Percentiles rank a stretch among this genome's conserved stretches.
These are phyloP conservation scores for Wickerhamia fluorescens DNA, from an alignment of 805 yeast species.

Conservation along the genomic window DNA sequence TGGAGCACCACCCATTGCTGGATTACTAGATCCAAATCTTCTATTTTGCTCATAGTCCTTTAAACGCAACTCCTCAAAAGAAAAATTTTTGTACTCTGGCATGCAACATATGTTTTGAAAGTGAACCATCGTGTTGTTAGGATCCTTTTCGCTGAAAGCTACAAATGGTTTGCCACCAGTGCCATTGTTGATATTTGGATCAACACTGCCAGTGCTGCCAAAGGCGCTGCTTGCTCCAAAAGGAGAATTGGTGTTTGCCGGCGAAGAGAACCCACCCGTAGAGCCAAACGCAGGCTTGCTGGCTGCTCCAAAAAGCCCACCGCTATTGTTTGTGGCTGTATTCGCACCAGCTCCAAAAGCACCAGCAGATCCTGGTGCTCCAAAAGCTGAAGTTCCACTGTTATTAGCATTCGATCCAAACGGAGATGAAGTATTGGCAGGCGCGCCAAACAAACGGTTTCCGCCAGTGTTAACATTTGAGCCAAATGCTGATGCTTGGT, in stretches of 20 bases:
- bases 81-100: slow-evolving; percentile 82
- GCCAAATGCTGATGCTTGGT: slow-evolving; percentile 17
- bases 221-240: slow-evolving; percentile 21
- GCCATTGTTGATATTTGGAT: slow-evolving; percentile 46
- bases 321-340: slow-evolving; percentile 6
- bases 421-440: slow-evolving; percentile 12
- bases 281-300: slow-evolving; percentile 12
- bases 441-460: slow-evolving; percentile 19
- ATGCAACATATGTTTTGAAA: slow-evolving; percentile 76
- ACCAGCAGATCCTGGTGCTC: slow-evolving; percentile 1
- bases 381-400: slow-evolving; percentile 3
- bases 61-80: slow-evolving; percentile 81
- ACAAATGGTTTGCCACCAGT: slow-evolving; percentile 67
- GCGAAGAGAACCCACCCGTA: no score
- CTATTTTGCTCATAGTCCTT: slow-evolving; percentile 81
- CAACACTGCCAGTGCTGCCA: slow-evolving; percentile 19
- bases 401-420: slow-evolving; percentile 8
- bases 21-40: slow-evolving; percentile 42
- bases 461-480: slow-evolving; percentile 18
- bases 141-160: slow-evolving; percentile 68
- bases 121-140: slow-evolving; percentile 44
- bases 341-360: slow-evolving; percentile 29
- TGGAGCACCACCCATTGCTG: slow-evolving; percentile 5
- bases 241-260: slow-evolving; percentile 13
- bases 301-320: slow-evolving; percentile 22